phyloP scores from a whole-genome alignment of 2,329 filamentous ascomycete species.

The Talaromyces funiculosus region DNA sequence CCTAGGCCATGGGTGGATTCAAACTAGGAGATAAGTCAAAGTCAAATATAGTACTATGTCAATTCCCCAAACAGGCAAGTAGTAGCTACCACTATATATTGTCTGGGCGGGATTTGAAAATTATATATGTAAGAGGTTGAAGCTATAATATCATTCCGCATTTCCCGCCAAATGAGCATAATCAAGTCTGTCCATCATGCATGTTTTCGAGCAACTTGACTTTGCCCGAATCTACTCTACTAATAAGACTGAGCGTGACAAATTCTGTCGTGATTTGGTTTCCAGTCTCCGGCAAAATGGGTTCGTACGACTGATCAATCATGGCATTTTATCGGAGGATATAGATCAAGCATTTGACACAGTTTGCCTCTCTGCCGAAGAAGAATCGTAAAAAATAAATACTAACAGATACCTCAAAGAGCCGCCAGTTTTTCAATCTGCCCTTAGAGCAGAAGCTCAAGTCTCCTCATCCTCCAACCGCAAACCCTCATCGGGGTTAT shows the following conservation, averaged over 20 bases:
- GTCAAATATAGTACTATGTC: background rate
- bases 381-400: background rate
- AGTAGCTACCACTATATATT: background rate
- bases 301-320: conserved; percentile 12
- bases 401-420: background rate
- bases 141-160: background rate
- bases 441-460: conserved; percentile 24
- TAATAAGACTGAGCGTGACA: background rate
- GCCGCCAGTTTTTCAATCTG: conserved; percentile 22
- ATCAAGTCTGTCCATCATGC: background rate
- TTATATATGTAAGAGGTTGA: background rate
- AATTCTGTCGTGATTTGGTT: background rate
- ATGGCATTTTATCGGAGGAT: conserved; percentile 6
- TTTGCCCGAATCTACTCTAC: background rate
- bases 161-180: background rate
- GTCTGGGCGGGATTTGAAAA: background rate
- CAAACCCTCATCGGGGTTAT: conserved; percentile 29
- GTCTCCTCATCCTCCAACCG: conserved; percentile 25
- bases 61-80: background rate
- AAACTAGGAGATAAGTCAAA: background rate
- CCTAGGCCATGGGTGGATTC: background rate
- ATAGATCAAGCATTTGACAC: conserved; percentile 9
- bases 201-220: conserved; percentile 1
- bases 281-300: conserved; percentile 7
- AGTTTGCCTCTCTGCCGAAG: background rate